Base-by-base conservation (phyloP, 768 basidiomycete genomes). In the Rhodotorula taiwanensis region DNA sequence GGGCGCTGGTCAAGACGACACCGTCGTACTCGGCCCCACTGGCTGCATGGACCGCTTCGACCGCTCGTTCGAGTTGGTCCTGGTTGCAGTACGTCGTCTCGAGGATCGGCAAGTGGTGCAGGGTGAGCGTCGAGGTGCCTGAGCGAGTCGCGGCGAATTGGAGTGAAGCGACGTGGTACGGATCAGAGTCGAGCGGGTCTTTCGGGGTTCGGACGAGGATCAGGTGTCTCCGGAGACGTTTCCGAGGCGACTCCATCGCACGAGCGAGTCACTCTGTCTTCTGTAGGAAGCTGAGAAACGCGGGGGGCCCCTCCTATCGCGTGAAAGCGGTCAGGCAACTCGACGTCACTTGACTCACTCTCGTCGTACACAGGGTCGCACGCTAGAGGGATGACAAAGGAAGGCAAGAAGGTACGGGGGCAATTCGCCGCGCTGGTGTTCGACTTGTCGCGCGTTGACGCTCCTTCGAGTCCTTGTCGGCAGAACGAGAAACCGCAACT, bases 1-100 rank as follows among this genome's bases (percentile, higher is more conserved):
- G 79, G 34, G 82, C 84, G 71, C 88, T 90, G 5, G 90, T 94
- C 27, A 92, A 71, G 51, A 92, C 80, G 10, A 89, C 85, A 9
- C 86, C 89, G 11, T 74, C 75, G 60, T 81, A 76, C 25, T 25
- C 45, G 13, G 23, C 13, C 10, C 10, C 23, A 55, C 2, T 49
- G 36, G 36, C 10, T 9, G 9, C 36, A 39, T 39, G 36, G 3
- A 81, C 79, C 1, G 81, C 82, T 11, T 60, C 45, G 2, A 67
- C 55, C 23, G 87, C 74, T 21, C 75, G 66, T 33, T 74, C 71
- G 18, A 93, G 79, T 18, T 60, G 51, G 1, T 78, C 72, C 16
- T 81, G 62, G 68, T 87, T 82, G 25, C 79, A 79, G 48, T 82
- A 74, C 11, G 78, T 75, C 0, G 88, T 88, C 73, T 88, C 83